These are phyloP conservation scores for Ophiostoma novo-ulmi DNA, from an alignment of 2,329 filamentous ascomycete genomes.

Conservation along the genomic window DNA sequence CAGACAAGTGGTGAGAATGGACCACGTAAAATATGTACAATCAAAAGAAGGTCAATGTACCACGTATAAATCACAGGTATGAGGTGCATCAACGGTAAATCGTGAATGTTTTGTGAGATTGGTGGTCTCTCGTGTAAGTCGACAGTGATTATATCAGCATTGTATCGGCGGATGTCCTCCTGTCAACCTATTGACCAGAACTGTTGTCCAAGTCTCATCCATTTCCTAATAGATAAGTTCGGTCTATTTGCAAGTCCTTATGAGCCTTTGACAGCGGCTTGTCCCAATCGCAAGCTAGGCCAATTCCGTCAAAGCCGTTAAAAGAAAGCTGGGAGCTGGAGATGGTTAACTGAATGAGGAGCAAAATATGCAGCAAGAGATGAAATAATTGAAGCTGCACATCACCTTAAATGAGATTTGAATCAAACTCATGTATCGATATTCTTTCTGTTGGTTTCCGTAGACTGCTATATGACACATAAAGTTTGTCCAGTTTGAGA, in stretches of 20 bases:
- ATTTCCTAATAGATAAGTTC: no score
- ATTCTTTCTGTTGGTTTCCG: no score
- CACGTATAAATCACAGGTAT: neutral
- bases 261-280: neutral
- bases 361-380: no score
- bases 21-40: no score
- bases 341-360: neutral
- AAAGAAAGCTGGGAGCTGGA: neutral
- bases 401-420: no score
- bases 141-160: neutral
- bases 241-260: neutral
- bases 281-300: neutral
- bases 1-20: no score
- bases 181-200: neutral
- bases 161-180: neutral
- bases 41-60: no score
- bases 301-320: neutral
- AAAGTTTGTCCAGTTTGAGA: no score
- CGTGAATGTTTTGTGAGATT: neutral
- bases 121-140: neutral
- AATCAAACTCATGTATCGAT: no score
- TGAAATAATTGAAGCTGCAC: no score
- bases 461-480: no score
- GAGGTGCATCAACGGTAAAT: neutral
- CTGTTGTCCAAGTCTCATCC: neutral